These are phyloP conservation scores for Suillus hirtellus DNA, from an alignment of 768 basidiomycete genomes.

Conservation along the genomic window DNA sequence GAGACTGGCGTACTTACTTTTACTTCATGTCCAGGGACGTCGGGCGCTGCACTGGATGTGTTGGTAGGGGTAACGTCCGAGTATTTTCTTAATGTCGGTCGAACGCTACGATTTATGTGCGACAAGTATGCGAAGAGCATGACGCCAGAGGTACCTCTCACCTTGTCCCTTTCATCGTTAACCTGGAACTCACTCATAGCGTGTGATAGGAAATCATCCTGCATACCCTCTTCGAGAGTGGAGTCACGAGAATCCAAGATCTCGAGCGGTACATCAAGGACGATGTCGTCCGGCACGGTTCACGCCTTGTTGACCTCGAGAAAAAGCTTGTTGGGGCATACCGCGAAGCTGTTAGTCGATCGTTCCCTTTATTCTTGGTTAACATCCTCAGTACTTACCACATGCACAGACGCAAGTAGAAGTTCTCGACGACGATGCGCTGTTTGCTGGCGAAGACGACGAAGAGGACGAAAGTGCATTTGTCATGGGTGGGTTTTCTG, in stretches of 20 bases:
- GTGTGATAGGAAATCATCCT: slow-evolving; percentile 83
- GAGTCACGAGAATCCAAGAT: slow-evolving; percentile 72
- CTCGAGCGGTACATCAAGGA: slow-evolving; percentile 88
- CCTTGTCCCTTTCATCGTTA: not conserved
- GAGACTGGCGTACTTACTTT: not conserved
- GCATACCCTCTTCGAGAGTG: slow-evolving; percentile 89
- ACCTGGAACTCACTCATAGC: slow-evolving; percentile 12
- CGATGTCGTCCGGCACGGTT: slow-evolving; percentile 82
- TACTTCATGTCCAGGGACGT: slow-evolving; percentile 51
- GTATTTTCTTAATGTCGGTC: slow-evolving; percentile 83
- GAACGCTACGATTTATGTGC: slow-evolving; percentile 76
- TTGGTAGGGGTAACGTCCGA: slow-evolving; percentile 76
- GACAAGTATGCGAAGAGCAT: slow-evolving; percentile 82
- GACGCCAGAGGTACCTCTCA: slow-evolving; percentile 72
- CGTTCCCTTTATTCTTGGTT: not conserved
- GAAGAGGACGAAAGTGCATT: slow-evolving; percentile 68
- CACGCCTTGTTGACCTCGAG: slow-evolving; percentile 74
- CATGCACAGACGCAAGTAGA: slow-evolving; percentile 40
- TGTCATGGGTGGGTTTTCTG: slow-evolving; percentile 84
- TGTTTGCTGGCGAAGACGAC: slow-evolving; percentile 56
- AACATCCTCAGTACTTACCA: slow-evolving; percentile 1
- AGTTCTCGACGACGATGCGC: slow-evolving; percentile 49
- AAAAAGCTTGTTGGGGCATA: slow-evolving; percentile 86
- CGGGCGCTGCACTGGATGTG: slow-evolving; percentile 75
- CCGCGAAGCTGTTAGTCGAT: slow-evolving; percentile 66